Evolutionary conservation across 2,329 filamentous ascomycete genomes (phyloP).

Genomic region (Claviceps digitariae): DNA sequence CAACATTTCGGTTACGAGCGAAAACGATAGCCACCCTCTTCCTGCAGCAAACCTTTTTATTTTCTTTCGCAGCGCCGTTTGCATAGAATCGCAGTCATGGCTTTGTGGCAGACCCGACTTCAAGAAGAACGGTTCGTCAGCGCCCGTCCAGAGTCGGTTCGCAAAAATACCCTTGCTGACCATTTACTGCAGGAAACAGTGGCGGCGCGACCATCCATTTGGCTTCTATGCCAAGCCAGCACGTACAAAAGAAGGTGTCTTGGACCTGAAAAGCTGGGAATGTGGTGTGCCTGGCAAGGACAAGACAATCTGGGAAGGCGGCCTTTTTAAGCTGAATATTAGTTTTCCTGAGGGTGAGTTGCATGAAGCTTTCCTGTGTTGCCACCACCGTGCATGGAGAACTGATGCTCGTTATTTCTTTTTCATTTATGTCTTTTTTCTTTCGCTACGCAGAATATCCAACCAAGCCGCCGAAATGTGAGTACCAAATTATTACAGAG

Average conservation of each 20-base stretch:
- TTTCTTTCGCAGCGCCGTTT: not conserved
- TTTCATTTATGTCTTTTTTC: not conserved
- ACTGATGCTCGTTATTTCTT: not conserved
- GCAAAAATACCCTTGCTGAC: constrained; percentile 9
- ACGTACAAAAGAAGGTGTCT: constrained; percentile 62
- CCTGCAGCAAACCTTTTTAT: not conserved
- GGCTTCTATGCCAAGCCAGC: constrained; percentile 89
- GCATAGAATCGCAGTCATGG: constrained; percentile 40
- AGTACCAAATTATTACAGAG: constrained; percentile 19
- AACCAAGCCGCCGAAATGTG: constrained; percentile 97
- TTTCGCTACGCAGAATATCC: constrained; percentile 60
- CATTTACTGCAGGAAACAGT: constrained; percentile 60
- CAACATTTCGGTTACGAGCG: not conserved
- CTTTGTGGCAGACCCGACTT: constrained; percentile 75
- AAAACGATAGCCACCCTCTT: not conserved
- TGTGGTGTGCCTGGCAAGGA: constrained; percentile 93
- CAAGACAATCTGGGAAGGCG: constrained; percentile 96
- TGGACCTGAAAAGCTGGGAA: constrained; percentile 93
- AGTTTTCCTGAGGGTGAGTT: constrained; percentile 79
- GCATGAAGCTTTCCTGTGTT: constrained; percentile 4
- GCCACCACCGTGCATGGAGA: not conserved
- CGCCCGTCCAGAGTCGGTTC: not conserved
- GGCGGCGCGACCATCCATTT: constrained; percentile 93
- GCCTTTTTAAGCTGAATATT: constrained; percentile 87
- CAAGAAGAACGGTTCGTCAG: constrained; percentile 70